Conservation (phyloP, 345 rosid species). For the Salix brachista region DNA sequence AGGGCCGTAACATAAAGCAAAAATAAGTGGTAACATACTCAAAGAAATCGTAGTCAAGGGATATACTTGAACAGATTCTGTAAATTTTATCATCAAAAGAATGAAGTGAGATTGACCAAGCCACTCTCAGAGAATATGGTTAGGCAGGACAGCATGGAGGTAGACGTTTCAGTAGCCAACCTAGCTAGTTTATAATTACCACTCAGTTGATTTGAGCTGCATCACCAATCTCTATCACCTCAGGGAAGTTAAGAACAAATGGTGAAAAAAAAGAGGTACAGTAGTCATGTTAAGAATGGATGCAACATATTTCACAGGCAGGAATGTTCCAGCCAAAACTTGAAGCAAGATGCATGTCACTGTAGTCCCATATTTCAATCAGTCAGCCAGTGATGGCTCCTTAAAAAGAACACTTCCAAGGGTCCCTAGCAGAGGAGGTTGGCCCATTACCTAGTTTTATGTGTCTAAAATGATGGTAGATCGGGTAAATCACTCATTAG, state of each 20-base stretch:
- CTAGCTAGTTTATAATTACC: neutral
- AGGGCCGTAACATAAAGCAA: slow-evolving; percentile 4
- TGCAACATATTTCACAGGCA: neutral
- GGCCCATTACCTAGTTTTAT: neutral
- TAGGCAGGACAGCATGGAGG: neutral
- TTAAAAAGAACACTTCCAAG: neutral
- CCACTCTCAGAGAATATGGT: neutral
- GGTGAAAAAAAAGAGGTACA: neutral
- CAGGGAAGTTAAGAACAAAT: neutral
- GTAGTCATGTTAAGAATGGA: neutral
- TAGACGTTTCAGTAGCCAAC: neutral
- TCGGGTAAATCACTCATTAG: neutral
- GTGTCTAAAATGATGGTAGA: neutral
- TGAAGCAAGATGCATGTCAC: neutral
- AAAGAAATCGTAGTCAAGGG: neutral
- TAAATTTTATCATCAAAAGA: neutral
- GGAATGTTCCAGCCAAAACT: neutral
- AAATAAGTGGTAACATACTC: neutral
- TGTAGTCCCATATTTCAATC: neutral
- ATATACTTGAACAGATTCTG: neutral
- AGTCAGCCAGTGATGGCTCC: no score
- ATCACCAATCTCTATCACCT: neutral
- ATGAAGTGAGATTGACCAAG: neutral
- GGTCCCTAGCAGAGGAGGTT: neutral
- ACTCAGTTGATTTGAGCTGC: neutral